These are phyloP conservation scores for Hanseniaspora lachancei DNA, from an alignment of 805 yeast species.

Conservation along the genomic window DNA sequence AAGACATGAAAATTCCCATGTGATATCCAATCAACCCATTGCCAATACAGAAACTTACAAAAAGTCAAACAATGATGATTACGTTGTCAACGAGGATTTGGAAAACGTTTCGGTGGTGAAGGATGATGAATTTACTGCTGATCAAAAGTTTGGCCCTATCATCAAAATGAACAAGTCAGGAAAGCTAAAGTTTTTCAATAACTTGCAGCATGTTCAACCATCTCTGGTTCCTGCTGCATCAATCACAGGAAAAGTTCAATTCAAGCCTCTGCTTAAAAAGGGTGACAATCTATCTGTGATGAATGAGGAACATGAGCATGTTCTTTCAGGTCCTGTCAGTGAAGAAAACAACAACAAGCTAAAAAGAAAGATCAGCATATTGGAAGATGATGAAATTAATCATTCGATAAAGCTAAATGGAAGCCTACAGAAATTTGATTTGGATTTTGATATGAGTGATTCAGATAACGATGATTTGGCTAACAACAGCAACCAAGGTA, in stretches of 20 bases:
- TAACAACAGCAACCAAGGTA: neutral
- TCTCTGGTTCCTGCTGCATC: constrained; percentile 11
- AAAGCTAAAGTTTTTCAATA: constrained; percentile 6
- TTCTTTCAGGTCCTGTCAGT: constrained; percentile 1
- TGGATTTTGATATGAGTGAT: constrained; percentile 4
- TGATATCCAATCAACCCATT: constrained; percentile 4
- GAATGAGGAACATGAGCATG: neutral
- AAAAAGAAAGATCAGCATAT: constrained; percentile 1
- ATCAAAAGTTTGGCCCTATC: constrained; percentile 8
- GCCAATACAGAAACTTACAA: constrained; percentile 2
- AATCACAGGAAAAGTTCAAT: constrained; percentile 3
- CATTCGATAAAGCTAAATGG: neutral
- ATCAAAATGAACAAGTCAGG: constrained; percentile 11
- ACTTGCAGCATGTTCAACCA: constrained; percentile 9
- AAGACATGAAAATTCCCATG: neutral
- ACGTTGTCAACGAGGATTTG: neutral
- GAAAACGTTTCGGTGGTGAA: constrained; percentile 7
- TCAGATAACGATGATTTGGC: neutral
- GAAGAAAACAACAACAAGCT: neutral
- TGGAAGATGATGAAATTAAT: constrained; percentile 1
- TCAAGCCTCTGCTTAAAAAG: neutral
- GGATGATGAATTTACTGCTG: constrained; percentile 12
- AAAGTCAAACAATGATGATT: neutral
- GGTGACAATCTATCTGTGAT: neutral
- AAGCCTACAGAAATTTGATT: neutral